Percentiles rank a stretch among this genome's conserved stretches.
Evolutionary conservation across 2,329 filamentous ascomycete species (phyloP).

Genomic region (Colletotrichum sp.): DNA sequence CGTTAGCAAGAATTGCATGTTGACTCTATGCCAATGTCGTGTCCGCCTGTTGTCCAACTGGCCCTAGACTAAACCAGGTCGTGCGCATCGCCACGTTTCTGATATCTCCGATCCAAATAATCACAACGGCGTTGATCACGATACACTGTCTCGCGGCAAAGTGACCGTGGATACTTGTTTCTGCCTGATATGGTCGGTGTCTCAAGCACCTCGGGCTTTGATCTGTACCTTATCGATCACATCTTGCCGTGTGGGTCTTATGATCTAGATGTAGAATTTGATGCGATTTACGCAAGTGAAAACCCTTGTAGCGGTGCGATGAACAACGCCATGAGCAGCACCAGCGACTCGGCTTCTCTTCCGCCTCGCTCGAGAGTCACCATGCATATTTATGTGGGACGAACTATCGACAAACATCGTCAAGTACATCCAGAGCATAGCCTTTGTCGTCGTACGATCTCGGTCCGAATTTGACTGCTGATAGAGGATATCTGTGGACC

Average conservation of each 20-base stretch:
- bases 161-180: background rate
- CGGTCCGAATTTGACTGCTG: background rate
- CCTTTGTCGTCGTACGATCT: background rate
- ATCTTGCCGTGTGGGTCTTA: background rate
- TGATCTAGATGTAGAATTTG: background rate
- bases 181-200: background rate
- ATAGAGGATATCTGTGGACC: accelerated
- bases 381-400: background rate
- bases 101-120: background rate
- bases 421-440: background rate
- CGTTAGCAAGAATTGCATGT: background rate
- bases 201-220: background rate
- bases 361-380: background rate
- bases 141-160: background rate
- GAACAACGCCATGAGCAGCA: background rate
- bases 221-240: background rate
- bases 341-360: background rate
- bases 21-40: background rate
- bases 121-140: background rate
- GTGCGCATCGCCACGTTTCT: background rate
- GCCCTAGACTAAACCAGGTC: background rate
- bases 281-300: background rate
- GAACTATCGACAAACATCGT: background rate
- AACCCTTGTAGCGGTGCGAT: background rate
- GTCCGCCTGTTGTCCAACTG: background rate